These are phyloP conservation scores for Lactarius pseudohatsudake DNA, from an alignment of 768 basidiomycete species.

Conservation along the genomic window DNA sequence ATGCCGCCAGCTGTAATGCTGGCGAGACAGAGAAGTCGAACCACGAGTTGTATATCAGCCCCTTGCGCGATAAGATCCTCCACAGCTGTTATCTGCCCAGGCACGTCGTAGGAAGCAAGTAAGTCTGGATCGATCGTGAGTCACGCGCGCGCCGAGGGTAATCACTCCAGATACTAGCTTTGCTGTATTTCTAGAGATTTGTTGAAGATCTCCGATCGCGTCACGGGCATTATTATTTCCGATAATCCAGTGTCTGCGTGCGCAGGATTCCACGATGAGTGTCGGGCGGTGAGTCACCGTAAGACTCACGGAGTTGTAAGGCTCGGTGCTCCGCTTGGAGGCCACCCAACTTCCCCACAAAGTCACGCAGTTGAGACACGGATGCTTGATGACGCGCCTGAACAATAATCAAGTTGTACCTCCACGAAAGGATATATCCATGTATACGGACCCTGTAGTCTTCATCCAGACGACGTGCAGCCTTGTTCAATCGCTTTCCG, in stretches of 20 bases:
- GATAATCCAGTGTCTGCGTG: constrained; percentile 84
- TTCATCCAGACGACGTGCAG: constrained; percentile 84
- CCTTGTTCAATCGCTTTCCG: constrained; percentile 74
- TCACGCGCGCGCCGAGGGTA: constrained; percentile 1
- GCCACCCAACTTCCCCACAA: constrained; percentile 93
- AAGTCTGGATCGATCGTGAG: constrained; percentile 57
- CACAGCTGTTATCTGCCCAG: constrained; percentile 77
- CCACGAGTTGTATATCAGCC: constrained; percentile 72
- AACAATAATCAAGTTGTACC: not conserved
- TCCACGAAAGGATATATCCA: not conserved
- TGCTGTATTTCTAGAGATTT: constrained; percentile 94
- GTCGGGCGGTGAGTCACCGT: not conserved
- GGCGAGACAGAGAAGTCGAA: constrained; percentile 83
- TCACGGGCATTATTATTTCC: constrained; percentile 85
- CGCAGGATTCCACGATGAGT: constrained; percentile 12
- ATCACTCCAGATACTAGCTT: constrained; percentile 47
- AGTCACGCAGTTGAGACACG: constrained; percentile 86
- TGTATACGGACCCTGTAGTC: constrained; percentile 74
- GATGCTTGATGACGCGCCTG: constrained; percentile 86
- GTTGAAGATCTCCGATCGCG: constrained; percentile 85
- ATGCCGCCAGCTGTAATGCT: constrained; percentile 84
- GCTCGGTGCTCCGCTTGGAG: constrained; percentile 91
- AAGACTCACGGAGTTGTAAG: constrained; percentile 75
- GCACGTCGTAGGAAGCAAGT: constrained; percentile 87
- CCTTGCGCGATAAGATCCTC: constrained; percentile 91